A percentile compares a stretch with the other conserved stretches of the same genome.
Evolutionary conservation across 2,329 filamentous ascomycete species (phyloP).

Genomic region (Sphaceloma murrayae): DNA sequence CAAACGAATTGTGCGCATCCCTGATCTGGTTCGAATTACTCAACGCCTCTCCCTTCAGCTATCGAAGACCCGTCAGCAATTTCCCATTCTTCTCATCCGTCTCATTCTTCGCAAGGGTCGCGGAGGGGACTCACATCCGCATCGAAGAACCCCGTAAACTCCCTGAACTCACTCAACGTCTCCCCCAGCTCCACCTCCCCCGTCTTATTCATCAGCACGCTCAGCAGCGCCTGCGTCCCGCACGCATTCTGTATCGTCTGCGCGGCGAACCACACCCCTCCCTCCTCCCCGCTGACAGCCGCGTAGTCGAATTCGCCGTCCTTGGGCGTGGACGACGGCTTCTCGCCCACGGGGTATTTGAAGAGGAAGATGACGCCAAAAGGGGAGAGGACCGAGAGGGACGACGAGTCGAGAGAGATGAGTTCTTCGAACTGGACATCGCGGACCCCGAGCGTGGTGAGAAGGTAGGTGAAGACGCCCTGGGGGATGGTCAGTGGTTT

Average conservation of each 20-base stretch:
- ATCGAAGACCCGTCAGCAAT: background rate
- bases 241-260: conserved; percentile 99
- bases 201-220: conserved; percentile 75
- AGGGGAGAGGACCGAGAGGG: conserved; percentile 51
- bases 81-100: background rate
- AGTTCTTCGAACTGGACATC: conserved; percentile 96
- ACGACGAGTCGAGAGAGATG: conserved; percentile 71
- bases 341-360: conserved; percentile 73
- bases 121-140: conserved; percentile 35
- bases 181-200: conserved; percentile 59
- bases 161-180: conserved; percentile 66
- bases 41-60: conserved; percentile 61
- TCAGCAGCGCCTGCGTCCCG: conserved; percentile 88
- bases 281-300: conserved; percentile 40
- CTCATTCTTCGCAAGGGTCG: background rate
- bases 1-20: conserved; percentile 80
- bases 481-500: conserved; percentile 25
- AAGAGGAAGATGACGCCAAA: conserved; percentile 94
- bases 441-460: conserved; percentile 84
- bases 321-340: conserved; percentile 56
- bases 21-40: conserved; percentile 53
- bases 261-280: conserved; percentile 73
- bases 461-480: conserved; percentile 96
- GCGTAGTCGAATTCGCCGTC: conserved; percentile 74
- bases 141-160: conserved; percentile 78